Percentiles rank a stretch among this genome's conserved stretches.
phyloP scores from a whole-genome alignment of 768 basidiomycete genomes.

The Fistulinella prunicolor region DNA sequence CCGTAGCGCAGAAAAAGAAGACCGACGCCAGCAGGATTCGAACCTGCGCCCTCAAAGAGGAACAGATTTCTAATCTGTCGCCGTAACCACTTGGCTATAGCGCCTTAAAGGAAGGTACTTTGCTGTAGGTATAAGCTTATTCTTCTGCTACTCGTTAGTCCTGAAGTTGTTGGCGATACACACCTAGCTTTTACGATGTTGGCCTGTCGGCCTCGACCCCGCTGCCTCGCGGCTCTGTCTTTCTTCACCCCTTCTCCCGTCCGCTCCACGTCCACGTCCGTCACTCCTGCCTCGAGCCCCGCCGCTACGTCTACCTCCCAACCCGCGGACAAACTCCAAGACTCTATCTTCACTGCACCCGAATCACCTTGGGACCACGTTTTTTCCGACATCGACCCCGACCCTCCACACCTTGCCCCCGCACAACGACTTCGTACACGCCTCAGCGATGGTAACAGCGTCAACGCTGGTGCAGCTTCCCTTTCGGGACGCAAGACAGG shows the following conservation, averaged over 20 bases:
- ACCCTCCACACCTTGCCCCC: conserved; percentile 25
- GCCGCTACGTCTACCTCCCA: conserved; percentile 2
- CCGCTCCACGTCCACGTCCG: neutral
- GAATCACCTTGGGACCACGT: conserved; percentile 53
- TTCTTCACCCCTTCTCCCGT: neutral
- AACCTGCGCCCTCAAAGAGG: conserved; percentile 41
- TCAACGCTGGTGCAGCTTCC: no score
- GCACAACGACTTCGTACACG: no score
- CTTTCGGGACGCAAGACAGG: neutral
- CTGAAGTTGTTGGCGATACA: no score
- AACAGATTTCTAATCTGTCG: conserved; percentile 46
- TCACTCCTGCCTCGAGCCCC: no score
- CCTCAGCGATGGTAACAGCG: no score
- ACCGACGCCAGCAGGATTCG: conserved; percentile 44
- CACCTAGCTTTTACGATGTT: conserved; percentile 32
- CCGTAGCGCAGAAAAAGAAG: no score
- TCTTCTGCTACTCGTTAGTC: no score
- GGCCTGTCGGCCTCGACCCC: conserved; percentile 11
- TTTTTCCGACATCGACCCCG: conserved; percentile 44
- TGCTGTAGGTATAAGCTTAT: no score
- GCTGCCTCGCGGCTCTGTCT: neutral
- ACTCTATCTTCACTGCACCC: conserved; percentile 35
- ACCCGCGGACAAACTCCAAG: neutral
- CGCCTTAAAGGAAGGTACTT: conserved; percentile 23
- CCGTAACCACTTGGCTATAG: conserved; percentile 73